Percentiles rank a stretch among this genome's conserved stretches.
phyloP scores from a whole-genome alignment of 2,329 filamentous ascomycete species.

The Macrophomina tecta region DNA sequence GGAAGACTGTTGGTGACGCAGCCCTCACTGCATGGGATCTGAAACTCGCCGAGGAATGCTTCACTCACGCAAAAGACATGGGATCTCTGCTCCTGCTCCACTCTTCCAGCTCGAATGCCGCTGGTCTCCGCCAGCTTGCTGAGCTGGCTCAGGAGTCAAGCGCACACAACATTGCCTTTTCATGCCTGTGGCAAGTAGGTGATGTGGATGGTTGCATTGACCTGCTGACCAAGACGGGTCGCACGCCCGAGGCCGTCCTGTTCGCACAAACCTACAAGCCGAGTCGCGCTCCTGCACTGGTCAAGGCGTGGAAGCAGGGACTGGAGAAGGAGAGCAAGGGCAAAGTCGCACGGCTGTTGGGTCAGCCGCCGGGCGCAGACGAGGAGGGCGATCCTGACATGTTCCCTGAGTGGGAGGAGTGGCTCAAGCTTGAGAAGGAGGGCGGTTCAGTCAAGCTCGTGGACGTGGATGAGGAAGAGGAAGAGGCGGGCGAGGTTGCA shows the following conservation, averaged over 20 bases:
- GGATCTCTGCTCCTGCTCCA: conserved; percentile 88
- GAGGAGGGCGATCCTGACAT: conserved; percentile 72
- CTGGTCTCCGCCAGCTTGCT: conserved; percentile 75
- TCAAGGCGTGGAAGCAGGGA: conserved; percentile 79
- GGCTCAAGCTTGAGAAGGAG: conserved; percentile 78
- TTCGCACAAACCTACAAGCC: conserved; percentile 97
- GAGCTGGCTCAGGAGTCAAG: conserved; percentile 76
- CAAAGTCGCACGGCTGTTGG: conserved; percentile 83
- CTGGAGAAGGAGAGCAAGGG: conserved; percentile 85
- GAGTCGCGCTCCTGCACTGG: conserved; percentile 70
- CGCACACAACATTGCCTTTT: conserved; percentile 92
- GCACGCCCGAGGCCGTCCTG: conserved; percentile 83
- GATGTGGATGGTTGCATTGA: conserved; percentile 83
- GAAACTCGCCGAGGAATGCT: conserved; percentile 87
- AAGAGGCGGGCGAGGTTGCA: conserved; percentile 34
- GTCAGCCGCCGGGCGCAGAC: conserved; percentile 71
- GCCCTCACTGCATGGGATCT: conserved; percentile 88
- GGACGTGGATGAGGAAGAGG: conserved; percentile 39
- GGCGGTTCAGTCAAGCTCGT: conserved; percentile 57
- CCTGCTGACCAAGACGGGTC: conserved; percentile 77
- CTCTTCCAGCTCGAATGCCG: conserved; percentile 80
- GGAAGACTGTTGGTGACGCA: conserved; percentile 95
- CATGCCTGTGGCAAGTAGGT: conserved; percentile 83
- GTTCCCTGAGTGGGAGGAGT: conserved; percentile 97
- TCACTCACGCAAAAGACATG: conserved; percentile 86